Base-by-base conservation (phyloP, 495 filamentous ascomycete species). In the Xylaria scruposa region DNA sequence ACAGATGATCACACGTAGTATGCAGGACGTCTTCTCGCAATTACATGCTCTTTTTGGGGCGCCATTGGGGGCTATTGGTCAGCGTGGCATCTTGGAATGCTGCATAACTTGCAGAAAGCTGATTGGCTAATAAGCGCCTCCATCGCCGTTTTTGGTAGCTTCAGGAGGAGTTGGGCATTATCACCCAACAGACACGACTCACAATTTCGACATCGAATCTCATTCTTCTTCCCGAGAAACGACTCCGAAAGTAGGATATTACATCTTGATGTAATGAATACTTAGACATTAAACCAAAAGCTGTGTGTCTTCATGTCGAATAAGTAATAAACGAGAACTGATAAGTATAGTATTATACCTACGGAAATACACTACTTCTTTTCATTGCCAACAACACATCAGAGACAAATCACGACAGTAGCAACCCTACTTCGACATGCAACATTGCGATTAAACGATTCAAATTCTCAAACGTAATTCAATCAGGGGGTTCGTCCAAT, bases 381-480 rank as follows among this genome's bases (percentile, higher is more conserved):
- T 29, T 24, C 10, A n/a, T 15, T 29, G 24, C 24, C 53, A 12
- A 56, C 24, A 56, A 31, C 53, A 56, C 53, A 15, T 62, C 24
- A 38, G 59, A 44, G 38, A 62, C n/a, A 26, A 42, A 62, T 44
- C 59, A 42, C 36, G 26, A 33, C 65, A 42, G 19, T 21, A 12
- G 31, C 63, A n/a, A 56, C 56, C 9, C 49, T 38, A 67, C 65
- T 8, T 38, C 65, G n/a, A 44, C 49, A 67, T 56, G 65, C 49
- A 67, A 40, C 65, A 67, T 56, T 24, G 7, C 33, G 12, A 54
- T 54, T 29, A 21, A 51, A 44, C 21, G 46, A 42, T 67, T 5
- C 29, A 56, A 31, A 67, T 67, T 56, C 65, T 36, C 49, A 67
- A 38, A 67, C 65, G 65, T 67, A 67, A 67, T 67, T 33, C 15